Evolutionary conservation across 164 flowering plant species (phyloP).

Genomic region (Buxus sempervirens): DNA sequence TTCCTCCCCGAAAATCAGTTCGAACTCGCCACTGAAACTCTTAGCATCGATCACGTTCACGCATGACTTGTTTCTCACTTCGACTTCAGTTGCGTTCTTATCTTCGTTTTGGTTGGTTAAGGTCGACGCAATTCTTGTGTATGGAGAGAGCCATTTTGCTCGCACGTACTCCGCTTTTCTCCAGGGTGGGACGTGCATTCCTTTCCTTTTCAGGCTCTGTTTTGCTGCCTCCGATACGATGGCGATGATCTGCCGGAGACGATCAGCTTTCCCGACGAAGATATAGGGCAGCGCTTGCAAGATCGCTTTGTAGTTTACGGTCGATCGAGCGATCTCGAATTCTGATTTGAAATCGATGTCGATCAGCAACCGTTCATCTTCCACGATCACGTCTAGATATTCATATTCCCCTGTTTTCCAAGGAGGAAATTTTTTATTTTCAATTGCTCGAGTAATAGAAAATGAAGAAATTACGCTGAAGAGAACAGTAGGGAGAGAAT

Average conservation of each 20-base stretch:
- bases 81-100: neutral
- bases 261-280: conserved; percentile 63
- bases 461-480: neutral
- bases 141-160: conserved; percentile 59
- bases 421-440: too few species aligned
- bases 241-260: conserved; percentile 61
- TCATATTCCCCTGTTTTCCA: conserved; percentile 51
- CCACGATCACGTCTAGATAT: conserved; percentile 55
- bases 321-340: conserved; percentile 66
- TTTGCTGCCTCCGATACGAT: conserved; percentile 56
- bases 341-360: conserved; percentile 64
- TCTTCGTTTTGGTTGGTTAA: neutral
- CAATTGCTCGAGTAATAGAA: too few species aligned
- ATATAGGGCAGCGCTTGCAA: conserved; percentile 48
- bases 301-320: conserved; percentile 43
- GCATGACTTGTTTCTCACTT: conserved; percentile 2
- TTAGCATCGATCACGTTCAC: neutral
- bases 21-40: conserved; percentile 35
- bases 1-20: conserved; percentile 42
- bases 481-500: neutral
- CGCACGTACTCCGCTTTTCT: conserved; percentile 63
- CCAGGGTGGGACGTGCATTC: conserved; percentile 80
- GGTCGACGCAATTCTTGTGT: conserved; percentile 26
- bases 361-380: conserved; percentile 47
- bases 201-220: conserved; percentile 77